Evolutionary conservation across 2,329 filamentous ascomycete species (phyloP).

Genomic region (Achaetomium macrosporum): DNA sequence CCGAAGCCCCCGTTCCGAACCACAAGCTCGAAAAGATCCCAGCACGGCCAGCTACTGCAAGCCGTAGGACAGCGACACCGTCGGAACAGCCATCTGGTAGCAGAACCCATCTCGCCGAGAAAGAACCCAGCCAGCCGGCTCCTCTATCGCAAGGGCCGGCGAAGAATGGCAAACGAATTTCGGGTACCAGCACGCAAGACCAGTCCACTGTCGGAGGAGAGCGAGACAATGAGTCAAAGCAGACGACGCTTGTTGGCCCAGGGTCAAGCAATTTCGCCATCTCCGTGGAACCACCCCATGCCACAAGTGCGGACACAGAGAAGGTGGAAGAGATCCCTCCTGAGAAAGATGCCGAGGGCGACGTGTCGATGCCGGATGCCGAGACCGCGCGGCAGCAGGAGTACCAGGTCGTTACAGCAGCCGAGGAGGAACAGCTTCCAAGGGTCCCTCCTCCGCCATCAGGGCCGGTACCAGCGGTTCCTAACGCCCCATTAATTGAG

Average conservation of each 20-base stretch:
- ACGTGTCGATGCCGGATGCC: conserved; percentile 63
- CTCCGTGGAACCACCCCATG: conserved; percentile 36
- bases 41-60: conserved; percentile 48
- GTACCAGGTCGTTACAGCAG: conserved; percentile 32
- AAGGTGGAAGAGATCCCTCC: conserved; percentile 23
- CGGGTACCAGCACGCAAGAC: conserved; percentile 43
- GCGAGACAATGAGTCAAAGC: conserved; percentile 42
- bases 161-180: conserved; percentile 39
- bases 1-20: conserved; percentile 46
- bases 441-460: conserved; percentile 45
- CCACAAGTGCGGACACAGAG: conserved; percentile 18
- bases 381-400: conserved; percentile 46
- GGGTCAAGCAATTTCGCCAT: conserved; percentile 33
- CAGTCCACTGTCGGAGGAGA: conserved; percentile 37
- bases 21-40: conserved; percentile 55
- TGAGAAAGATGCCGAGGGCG: conserved; percentile 49
- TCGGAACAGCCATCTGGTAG: conserved; percentile 43
- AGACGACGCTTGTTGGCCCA: conserved; percentile 34
- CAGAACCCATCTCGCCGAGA: conserved; percentile 43
- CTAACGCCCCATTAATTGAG: conserved; percentile 33
- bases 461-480: conserved; percentile 36
- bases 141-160: conserved; percentile 32
- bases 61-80: conserved; percentile 47
- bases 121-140: conserved; percentile 35
- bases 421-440: conserved; percentile 33